These are phyloP conservation scores for Dacryopinax spathularia DNA, from an alignment of 768 basidiomycete species.

Conservation along the genomic window DNA sequence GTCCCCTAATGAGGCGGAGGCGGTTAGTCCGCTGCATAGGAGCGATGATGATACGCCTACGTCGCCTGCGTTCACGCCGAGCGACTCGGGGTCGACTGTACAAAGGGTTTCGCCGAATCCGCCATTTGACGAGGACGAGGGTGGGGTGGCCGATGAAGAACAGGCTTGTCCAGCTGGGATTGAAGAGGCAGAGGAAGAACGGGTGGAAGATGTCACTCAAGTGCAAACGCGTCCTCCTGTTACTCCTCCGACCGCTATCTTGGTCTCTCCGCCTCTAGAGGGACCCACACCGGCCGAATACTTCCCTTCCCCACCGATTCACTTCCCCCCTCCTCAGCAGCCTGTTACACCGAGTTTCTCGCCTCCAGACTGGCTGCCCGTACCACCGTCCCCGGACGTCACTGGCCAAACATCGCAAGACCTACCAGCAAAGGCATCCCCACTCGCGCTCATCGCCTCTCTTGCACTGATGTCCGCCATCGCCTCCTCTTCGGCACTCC, in stretches of 20 bases:
- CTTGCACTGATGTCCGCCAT: conserved; percentile 13
- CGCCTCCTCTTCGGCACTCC: conserved; percentile 11
- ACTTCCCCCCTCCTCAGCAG: not conserved
- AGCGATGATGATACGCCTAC: not conserved
- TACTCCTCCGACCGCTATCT: not conserved
- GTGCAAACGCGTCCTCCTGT: not conserved
- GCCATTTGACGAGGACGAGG: not conserved
- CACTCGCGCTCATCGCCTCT: not conserved
- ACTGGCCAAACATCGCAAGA: not conserved
- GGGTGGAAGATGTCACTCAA: not conserved
- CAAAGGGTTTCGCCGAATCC: not conserved
- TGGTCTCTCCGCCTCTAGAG: not conserved
- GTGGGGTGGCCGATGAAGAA: too few species aligned
- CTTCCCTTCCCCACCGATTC: conserved; percentile 2
- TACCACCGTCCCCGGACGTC: not conserved
- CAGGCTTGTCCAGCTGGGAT: too few species aligned
- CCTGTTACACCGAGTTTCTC: not conserved
- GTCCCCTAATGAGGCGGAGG: conserved; percentile 1
- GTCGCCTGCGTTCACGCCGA: not conserved
- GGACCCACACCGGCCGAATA: not conserved
- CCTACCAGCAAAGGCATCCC: conserved; percentile 11
- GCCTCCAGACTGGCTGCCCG: not conserved
- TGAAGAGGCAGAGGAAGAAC: not conserved
- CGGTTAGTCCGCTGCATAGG: not conserved
- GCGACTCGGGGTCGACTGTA: not conserved